Base-by-base conservation (phyloP, 768 basidiomycete species). In the Calocera cornea region DNA sequence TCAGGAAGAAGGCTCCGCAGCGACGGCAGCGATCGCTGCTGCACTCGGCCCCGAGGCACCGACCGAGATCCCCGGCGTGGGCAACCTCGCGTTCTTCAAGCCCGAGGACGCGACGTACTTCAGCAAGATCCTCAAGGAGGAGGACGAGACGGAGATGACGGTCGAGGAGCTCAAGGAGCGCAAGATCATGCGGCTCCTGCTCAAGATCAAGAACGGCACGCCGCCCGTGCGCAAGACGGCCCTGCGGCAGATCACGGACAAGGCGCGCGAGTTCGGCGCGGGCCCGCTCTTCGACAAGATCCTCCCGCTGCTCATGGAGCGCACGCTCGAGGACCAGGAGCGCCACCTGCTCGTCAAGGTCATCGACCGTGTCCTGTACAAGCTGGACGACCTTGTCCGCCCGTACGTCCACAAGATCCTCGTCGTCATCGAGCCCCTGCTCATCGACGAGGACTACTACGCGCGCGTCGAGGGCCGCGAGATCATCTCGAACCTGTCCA, bases 331-430 rank as follows among this genome's bases (percentile, higher is more conserved):
- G 79, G 95, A 99, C 72, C 95, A 99, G 78, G 97, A 99, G 73
- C 92, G 95, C 7, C 97, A 99, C 79, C 78, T 99, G 54, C 83
- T 98, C 68, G 97, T 98, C 77, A 99, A 99, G 77, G 97, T 98
- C 77, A 98, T 99, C 71, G 97, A 98, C 76, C 91, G 95, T 67
- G 92, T 99, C 2, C 81, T 99, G 14, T 98, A 98, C 86, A 99
- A 99, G 76, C 87, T 99, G 40, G 97, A 99, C 73, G 97, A 99
- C 74, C 87, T 98, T 49, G 97, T 99, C 66, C 90, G 95, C 41
- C 97, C 97, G 2, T 99, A 98, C 74, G 95, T 98, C 3, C 97
- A 99, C 83, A 98, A 98, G 79, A 98, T 99, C 71, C 86, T 99
- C 49, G 97, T 99, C 74, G 97, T 98, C 77, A 99, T 99, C 72